Percentiles rank a stretch among this genome's conserved stretches.
These are phyloP conservation scores for Davidsoniella australis DNA, from an alignment of 2,329 filamentous ascomycete species.

Conservation along the genomic window DNA sequence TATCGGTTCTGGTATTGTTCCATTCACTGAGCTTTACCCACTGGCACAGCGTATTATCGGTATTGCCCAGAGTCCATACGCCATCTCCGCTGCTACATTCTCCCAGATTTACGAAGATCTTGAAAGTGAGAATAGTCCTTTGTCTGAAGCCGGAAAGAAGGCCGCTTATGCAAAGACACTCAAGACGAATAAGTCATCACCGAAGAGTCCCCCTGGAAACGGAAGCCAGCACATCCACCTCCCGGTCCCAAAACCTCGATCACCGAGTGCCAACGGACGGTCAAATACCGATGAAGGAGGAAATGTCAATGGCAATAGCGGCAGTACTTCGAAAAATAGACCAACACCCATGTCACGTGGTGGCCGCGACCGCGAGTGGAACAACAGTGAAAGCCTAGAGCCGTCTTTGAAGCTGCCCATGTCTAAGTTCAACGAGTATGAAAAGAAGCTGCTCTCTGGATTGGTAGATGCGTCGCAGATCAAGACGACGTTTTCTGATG, in stretches of 20 bases:
- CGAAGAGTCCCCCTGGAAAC: not conserved
- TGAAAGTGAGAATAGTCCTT: not conserved
- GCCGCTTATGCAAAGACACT: not conserved
- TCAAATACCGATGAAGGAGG: too few relatives aligned
- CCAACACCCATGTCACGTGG: constrained; percentile 6
- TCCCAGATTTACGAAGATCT: constrained; percentile 5
- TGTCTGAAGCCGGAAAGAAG: constrained; percentile 11
- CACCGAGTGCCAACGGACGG: not conserved
- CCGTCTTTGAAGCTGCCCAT: not conserved
- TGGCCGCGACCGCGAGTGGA: constrained; percentile 2
- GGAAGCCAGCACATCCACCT: constrained; percentile 6
- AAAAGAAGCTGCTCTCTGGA: constrained; percentile 65
- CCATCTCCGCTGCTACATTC: constrained; percentile 3
- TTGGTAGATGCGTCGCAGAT: constrained; percentile 71
- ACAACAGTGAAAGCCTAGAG: not conserved
- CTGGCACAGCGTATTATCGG: constrained; percentile 10
- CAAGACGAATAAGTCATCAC: constrained; percentile 1
- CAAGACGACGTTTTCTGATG: constrained; percentile 70
- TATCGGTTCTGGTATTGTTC: constrained; percentile 19
- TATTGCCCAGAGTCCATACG: constrained; percentile 8
- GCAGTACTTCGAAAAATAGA: not conserved
- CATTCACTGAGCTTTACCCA: constrained; percentile 10
- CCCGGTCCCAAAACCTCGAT: not conserved
- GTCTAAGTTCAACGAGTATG: constrained; percentile 50
- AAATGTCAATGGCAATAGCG: not conserved